Percentiles rank a stretch among this genome's conserved stretches.
These are phyloP conservation scores for Euphorbia tirucalli DNA, from an alignment of 345 rosid genomes.

Conservation along the genomic window DNA sequence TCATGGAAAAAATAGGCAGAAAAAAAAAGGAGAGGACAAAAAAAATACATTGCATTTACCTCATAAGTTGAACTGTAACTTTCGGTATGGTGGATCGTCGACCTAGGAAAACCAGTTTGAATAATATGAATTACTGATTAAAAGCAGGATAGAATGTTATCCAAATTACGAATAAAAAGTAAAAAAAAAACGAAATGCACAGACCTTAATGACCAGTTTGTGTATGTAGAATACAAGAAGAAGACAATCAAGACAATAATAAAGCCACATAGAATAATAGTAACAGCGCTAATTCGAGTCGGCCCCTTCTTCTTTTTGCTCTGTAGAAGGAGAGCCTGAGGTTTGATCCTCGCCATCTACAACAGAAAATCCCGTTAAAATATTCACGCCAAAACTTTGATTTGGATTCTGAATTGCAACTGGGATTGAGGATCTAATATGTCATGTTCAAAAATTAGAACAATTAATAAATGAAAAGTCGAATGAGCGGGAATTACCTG, in stretches of 20 bases:
- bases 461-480: not conserved
- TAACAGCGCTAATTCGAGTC: constrained; percentile 48
- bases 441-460: not conserved
- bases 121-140: not conserved
- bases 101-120: constrained; percentile 38
- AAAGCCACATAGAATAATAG: constrained; percentile 42
- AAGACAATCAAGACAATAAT: constrained; percentile 43
- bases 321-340: constrained; percentile 66
- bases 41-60: constrained; percentile 31
- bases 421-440: not conserved
- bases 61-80: constrained; percentile 41
- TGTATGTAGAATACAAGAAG: constrained; percentile 57
- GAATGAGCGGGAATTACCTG: not conserved
- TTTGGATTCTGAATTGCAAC: not conserved
- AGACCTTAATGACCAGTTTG: constrained; percentile 58
- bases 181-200: not conserved
- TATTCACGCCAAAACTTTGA: not conserved
- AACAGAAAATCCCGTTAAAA: not conserved
- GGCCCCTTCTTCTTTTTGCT: constrained; percentile 81
- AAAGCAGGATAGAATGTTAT: not conserved
- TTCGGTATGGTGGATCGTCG: constrained; percentile 41
- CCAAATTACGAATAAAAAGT: not conserved
- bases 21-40: not conserved
- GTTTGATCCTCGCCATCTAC: constrained; percentile 73
- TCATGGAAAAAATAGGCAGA: not conserved